A percentile compares a stretch with the other conserved stretches of the same genome.
Evolutionary conservation across 495 filamentous ascomycete genomes (phyloP).

Genomic region (Podospora pseudopauciseta): DNA sequence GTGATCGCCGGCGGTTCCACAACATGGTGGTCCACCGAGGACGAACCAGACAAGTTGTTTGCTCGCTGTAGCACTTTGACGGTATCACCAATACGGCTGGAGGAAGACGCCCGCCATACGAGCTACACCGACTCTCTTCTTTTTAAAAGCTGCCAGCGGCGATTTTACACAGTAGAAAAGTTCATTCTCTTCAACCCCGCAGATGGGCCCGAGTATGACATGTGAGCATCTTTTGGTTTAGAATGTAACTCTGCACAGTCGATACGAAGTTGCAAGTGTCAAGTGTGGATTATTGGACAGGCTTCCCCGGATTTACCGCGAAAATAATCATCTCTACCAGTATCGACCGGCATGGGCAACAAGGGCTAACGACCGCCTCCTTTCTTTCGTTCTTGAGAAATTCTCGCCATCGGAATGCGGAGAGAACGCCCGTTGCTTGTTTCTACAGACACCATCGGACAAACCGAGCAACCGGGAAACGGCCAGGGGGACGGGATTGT

Average conservation of each 20-base stretch:
- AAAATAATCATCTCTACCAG: background rate
- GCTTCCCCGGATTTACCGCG: background rate
- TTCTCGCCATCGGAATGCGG: background rate
- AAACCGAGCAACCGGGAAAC: background rate
- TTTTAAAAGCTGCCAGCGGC: background rate
- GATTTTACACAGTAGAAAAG: background rate
- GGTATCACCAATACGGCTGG: background rate
- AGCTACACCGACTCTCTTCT: background rate
- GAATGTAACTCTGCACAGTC: background rate
- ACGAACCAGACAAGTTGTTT: background rate
- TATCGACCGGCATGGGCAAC: too few relatives aligned
- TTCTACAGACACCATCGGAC: background rate
- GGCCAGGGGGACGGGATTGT: background rate
- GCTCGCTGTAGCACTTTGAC: background rate
- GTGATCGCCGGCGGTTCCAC: background rate
- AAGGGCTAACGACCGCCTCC: too few relatives aligned
- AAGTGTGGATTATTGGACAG: background rate
- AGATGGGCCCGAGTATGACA: background rate
- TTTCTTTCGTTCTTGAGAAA: background rate
- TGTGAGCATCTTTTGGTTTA: background rate
- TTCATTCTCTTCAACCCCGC: background rate
- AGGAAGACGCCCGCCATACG: background rate
- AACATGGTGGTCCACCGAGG: background rate
- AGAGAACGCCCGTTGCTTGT: background rate
- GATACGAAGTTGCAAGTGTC: conserved; percentile 1